Evolutionary conservation across 2,329 filamentous ascomycete species (phyloP), one percentile per base, ranked within the genome.

Genomic region (Alternaria arborescens): DNA sequence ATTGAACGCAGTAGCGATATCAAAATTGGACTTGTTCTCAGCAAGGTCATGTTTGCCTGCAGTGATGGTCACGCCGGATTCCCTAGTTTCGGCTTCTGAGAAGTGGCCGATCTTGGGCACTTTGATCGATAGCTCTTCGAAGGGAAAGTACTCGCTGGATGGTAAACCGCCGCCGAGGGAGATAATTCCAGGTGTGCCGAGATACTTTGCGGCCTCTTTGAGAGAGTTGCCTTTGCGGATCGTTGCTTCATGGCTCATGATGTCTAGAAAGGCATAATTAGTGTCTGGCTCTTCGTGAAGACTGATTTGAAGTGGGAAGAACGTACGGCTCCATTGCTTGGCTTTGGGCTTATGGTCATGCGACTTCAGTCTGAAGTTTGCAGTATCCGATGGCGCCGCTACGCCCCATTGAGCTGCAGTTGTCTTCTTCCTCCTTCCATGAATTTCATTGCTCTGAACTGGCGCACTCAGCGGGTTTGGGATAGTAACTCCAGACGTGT

Each of bases 131-230:
- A 98, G 79, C 66, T 90, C 85, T 67, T 94, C 89, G 71, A 98
- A 89, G n/a, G 95, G 95, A 74, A 99, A 99, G 80, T 96, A 92
- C 77, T 94, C 89, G 61, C 91, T 87, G 14, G 92, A 94, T 4
- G 95, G 95, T 20, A 99, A 83, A 4, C 95, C 95, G 52, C 95
- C 95, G 56, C 95, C 95, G 2, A 99, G 88, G 1, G 93, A 97
- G 74, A 99, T 95, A 60, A 97, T 81, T 16, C 91, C 93, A 0
- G 93, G 92, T 40, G 85, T 92, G 74, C 90, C 91, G 54, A 98
- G 86, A 76, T 89, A 90, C 57, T 86, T 87, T 44, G 94, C 94
- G 5, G 94, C 93, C 62, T 86, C 85, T 80, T 98, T 98, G 62
- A 98, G 83, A n/a, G 89, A 89, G 65, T 79, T 82, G 38, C 81